Conservation (phyloP, 2,329 filamentous ascomycete genomes). For the Akanthomyces dipterigenus region DNA sequence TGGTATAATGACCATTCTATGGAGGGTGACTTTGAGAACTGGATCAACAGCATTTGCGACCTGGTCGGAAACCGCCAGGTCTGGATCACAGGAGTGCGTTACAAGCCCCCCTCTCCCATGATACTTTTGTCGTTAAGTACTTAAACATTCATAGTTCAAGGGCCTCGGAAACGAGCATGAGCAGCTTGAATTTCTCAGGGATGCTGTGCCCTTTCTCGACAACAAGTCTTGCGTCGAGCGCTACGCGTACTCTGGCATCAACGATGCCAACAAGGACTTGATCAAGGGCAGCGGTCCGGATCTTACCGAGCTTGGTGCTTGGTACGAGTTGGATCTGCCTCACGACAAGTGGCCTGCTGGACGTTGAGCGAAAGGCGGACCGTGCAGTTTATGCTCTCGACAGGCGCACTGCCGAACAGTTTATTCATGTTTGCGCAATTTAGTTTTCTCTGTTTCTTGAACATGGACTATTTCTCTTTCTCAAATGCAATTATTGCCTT, state of each 20-base stretch:
- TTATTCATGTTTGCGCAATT: too few species aligned
- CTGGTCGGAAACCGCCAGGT: conserved; percentile 30
- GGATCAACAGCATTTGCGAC: conserved; percentile 31
- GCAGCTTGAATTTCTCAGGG: conserved; percentile 31
- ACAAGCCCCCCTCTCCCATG: not conserved
- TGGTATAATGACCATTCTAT: conserved; percentile 37
- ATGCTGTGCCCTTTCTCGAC: conserved; percentile 38
- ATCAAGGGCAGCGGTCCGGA: conserved; percentile 5
- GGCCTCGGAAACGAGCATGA: conserved; percentile 30
- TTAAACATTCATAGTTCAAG: conserved; percentile 11
- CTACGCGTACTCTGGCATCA: conserved; percentile 30
- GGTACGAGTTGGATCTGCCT: not conserved
- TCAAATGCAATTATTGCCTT: too few species aligned
- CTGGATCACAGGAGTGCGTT: conserved; percentile 35
- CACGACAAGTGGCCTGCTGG: not conserved
- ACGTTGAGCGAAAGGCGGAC: too few species aligned
- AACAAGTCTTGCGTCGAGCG: conserved; percentile 29
- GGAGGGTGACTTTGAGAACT: conserved; percentile 34
- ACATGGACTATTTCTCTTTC: too few species aligned
- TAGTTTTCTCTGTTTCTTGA: too few species aligned
- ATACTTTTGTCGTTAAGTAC: not conserved
- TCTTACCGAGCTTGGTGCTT: not conserved
- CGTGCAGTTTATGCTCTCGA: too few species aligned
- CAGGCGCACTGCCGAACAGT: too few species aligned
- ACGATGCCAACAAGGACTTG: conserved; percentile 15